Base-by-base conservation (phyloP, 805 yeast genomes). In the Nakazawaea populi region DNA sequence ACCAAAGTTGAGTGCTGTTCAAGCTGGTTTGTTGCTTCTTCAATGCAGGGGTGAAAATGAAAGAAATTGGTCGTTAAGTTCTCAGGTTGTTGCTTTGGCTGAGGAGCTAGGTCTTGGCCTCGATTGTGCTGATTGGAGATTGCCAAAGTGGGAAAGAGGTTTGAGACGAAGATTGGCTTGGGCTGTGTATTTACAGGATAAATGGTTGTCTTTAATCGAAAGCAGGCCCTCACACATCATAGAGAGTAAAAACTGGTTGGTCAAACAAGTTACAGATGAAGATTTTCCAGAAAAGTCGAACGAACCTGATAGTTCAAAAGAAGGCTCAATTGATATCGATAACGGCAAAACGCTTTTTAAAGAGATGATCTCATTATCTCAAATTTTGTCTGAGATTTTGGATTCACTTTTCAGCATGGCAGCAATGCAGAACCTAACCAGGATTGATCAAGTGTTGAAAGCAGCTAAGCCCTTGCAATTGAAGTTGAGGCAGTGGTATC, bases 111-210 rank as follows among this genome's bases (percentile, higher is more conserved):
- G 98, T 0, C 71, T 92, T 9, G 96, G 96, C 0, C 73, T 89
- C n/a, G 92, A 91, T 61, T 91, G 97, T 60, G 82, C 85, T 52
- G 79, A 77, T 56, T 92, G 99, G 99, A 83, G 87, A 60, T 69
- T 92, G 36, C 98, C 98, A 0, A 84, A 85, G 58, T 94, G 98
- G 98, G 99, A 92, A 62, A 75, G 96, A 47, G 95, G 96, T 5
- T 69, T 92, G 46, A 75, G 99, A 48, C 79, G 89, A 58, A 74
- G 98, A 52, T 68, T 92, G 46, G 96, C 97, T 0, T 92, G 99
- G 98, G 97, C 97, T 0, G 94, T 90, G 1, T 92, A 82, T 74
- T 73, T 87, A 47, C 96, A 90, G 65, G 97, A 90, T 61, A 89
- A 91, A 63, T 92, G 98, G 98, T 75, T 85, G 8, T 73, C 96